Evolutionary conservation across 2,329 filamentous ascomycete species (phyloP), one percentile per base, ranked within the genome.

Genomic region (Zarea fungicola): DNA sequence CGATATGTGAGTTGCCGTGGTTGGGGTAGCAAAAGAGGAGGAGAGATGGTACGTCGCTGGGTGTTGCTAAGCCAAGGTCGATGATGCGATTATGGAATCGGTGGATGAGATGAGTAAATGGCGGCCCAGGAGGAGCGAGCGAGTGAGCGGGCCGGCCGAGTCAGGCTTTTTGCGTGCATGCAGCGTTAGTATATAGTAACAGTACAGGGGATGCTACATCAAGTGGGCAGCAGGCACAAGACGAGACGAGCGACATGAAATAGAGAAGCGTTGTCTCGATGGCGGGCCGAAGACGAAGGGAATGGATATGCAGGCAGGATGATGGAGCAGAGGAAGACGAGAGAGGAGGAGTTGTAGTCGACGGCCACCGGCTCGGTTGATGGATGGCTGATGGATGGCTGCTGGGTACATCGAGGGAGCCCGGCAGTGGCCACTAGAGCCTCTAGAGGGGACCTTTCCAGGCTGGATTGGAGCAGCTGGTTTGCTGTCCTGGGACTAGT

Each of bases 71-170:
- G 42, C 16, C 8, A n/a, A 16, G 16, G 18, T 4, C 6, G 39
- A n/a, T 6, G 14, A 13, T n/a, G 23, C 16, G 42, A 21, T 36
- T 22, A 19, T 36, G 14, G 42, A 36, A 31, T 45, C 42, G 42
- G 36, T 18, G 42, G 36, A n/a, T n/a, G 32, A 32, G 42, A 45
- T 45, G 32, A 23, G 29, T 11, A 19, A 36, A 36, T 13, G 32
- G 32, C 22, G 42, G 42, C 32, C 42, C 13, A 45, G n/a, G 23
- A 45, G 32, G n/a, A n/a, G n/a, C n/a, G n/a, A n/a, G n/a, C 35
- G 42, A 45, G 42, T 32, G 22, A 45, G 42, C 42, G 42, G 42
- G 42, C 42, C 42, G 32, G 42, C 42, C 42, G 42, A 45, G 42
- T 45, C 42, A 45, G 42, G 42, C 42, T 45, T 45, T 45, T 45